A percentile compares a stretch with the other conserved stretches of the same genome.
Conservation (phyloP, 2,329 filamentous ascomycete genomes). For the Cordyceps militaris region DNA sequence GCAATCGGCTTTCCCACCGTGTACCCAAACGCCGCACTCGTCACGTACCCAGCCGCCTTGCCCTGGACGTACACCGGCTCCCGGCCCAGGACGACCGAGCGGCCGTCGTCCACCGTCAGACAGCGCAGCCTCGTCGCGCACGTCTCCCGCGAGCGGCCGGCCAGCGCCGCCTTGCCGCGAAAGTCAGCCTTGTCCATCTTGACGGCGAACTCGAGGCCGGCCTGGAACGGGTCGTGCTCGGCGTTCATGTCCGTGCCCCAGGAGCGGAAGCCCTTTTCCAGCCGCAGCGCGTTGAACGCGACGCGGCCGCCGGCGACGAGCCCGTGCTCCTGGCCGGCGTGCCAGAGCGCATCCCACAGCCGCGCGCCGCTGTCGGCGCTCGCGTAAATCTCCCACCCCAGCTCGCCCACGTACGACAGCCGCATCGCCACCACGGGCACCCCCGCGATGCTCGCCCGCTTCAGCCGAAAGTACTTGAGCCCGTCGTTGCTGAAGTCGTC, state of each 20-base stretch:
- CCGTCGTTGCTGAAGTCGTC: slow-evolving; percentile 40
- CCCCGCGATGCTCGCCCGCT: slow-evolving; percentile 41
- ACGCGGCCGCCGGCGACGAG: slow-evolving; percentile 51
- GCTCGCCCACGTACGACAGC: slow-evolving; percentile 54
- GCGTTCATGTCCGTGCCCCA: slow-evolving; percentile 53
- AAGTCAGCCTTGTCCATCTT: slow-evolving; percentile 40
- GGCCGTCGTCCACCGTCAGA: slow-evolving; percentile 48
- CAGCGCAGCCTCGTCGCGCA: slow-evolving; percentile 35
- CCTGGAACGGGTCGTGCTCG: slow-evolving; percentile 54
- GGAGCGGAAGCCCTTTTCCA: slow-evolving; percentile 53
- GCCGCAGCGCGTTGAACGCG: slow-evolving; percentile 50
- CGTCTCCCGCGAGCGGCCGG: slow-evolving; percentile 31
- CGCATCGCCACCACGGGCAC: slow-evolving; percentile 50
- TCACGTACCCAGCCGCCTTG: slow-evolving; percentile 48
- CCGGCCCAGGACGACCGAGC: slow-evolving; percentile 52
- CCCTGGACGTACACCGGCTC: slow-evolving; percentile 50
- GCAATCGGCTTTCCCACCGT: slow-evolving; percentile 52
- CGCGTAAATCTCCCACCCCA: slow-evolving; percentile 56
- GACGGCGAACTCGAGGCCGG: slow-evolving; percentile 46
- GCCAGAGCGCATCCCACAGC: slow-evolving; percentile 52
- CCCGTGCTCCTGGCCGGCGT: slow-evolving; percentile 47
- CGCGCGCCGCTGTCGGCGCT: slow-evolving; percentile 50
- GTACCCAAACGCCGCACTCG: slow-evolving; percentile 54
- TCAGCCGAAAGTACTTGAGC: slow-evolving; percentile 44
- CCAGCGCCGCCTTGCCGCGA: slow-evolving; percentile 44